Evolutionary conservation across 2,329 filamentous ascomycete genomes (phyloP).

Genomic region (Fusarium marasasianum): DNA sequence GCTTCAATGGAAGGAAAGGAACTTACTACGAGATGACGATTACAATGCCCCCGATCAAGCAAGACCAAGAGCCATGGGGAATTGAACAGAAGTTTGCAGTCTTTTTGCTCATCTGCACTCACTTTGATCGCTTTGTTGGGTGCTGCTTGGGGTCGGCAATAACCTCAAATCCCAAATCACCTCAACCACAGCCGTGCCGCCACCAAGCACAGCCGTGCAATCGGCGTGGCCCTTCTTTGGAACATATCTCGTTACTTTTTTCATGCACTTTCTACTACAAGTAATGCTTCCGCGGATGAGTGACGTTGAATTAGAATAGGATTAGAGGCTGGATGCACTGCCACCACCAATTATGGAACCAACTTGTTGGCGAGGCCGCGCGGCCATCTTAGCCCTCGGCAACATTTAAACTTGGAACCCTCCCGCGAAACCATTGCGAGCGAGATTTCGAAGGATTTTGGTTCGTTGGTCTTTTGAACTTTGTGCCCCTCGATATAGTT

Average conservation of each 20-base stretch:
- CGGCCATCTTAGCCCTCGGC: slow-evolving; percentile 20
- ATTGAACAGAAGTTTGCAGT: too few species aligned
- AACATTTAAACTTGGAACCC: slow-evolving; percentile 16
- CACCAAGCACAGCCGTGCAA: background rate
- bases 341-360: slow-evolving; percentile 36
- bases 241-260: background rate
- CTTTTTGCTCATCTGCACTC: background rate
- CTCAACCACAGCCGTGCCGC: background rate
- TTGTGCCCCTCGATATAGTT: background rate
- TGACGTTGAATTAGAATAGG: slow-evolving; percentile 27
- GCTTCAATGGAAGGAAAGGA: background rate
- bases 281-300: background rate
- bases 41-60: background rate
- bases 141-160: background rate
- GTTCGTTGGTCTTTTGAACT: background rate
- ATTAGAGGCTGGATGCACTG: slow-evolving; percentile 25
- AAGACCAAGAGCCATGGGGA: background rate
- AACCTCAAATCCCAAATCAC: background rate
- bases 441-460: background rate
- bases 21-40: background rate
- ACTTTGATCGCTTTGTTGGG: background rate
- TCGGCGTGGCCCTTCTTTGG: background rate
- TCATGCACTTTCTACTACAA: background rate
- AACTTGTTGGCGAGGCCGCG: slow-evolving; percentile 32
- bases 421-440: background rate